phyloP scores from a whole-genome alignment of 768 basidiomycete species.

The Tephrocybe sp. region DNA sequence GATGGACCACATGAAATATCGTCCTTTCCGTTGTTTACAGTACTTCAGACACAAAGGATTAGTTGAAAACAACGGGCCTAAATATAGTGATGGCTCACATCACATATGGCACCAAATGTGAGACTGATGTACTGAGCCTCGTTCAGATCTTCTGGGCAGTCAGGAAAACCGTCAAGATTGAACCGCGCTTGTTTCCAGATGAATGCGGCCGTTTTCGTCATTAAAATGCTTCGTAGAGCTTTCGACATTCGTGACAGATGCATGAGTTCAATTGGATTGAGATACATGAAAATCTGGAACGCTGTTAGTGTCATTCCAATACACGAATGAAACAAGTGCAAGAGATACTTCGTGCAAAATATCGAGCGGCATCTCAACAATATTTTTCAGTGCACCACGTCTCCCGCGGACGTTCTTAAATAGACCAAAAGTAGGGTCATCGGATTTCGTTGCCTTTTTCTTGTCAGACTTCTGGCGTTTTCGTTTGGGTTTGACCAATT shows the following conservation, averaged over 20 bases:
- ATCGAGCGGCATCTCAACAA: constrained; percentile 31
- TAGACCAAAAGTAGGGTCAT: neutral
- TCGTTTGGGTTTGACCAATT: neutral
- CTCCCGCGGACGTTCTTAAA: constrained; percentile 11
- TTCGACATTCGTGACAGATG: constrained; percentile 36
- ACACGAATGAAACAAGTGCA: too few species aligned
- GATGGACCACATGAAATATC: constrained; percentile 10
- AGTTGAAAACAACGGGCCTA: neutral
- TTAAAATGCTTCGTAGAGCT: constrained; percentile 25
- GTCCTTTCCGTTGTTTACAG: neutral
- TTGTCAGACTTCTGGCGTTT: constrained; percentile 1
- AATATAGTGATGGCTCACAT: neutral
- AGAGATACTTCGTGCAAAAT: constrained; percentile 26
- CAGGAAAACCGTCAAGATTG: constrained; percentile 11
- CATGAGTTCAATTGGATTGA: constrained; percentile 37
- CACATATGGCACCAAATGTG: constrained; percentile 3
- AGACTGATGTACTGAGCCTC: constrained; percentile 6
- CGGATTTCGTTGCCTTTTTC: neutral
- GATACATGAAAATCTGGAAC: constrained; percentile 34
- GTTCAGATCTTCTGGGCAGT: constrained; percentile 12
- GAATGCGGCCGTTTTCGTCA: constrained; percentile 11
- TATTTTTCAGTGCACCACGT: constrained; percentile 15
- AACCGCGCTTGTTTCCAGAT: constrained; percentile 10
- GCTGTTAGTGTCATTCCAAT: too few species aligned
- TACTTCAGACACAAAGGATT: neutral